Percentiles rank a stretch among this genome's conserved stretches.
phyloP scores from a whole-genome alignment of 768 basidiomycete genomes.

The Termitomyces sp. region DNA sequence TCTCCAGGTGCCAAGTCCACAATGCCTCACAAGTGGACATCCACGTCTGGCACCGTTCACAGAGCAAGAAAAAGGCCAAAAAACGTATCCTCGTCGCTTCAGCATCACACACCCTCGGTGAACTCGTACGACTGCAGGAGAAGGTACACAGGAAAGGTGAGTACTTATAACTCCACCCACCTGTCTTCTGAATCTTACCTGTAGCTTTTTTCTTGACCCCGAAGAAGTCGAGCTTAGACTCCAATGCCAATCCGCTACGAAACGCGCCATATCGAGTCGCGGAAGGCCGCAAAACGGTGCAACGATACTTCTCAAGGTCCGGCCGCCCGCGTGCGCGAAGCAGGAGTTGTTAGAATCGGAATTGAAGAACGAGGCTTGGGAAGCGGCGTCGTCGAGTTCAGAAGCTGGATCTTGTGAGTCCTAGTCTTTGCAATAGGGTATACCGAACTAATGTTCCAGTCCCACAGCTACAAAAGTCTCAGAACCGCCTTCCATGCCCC shows the following conservation, averaged over 20 bases:
- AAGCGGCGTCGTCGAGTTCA: constrained; percentile 10
- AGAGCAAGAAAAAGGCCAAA: constrained; percentile 63
- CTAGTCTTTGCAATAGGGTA: no score
- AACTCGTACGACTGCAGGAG: constrained; percentile 50
- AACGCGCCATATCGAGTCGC: constrained; percentile 28
- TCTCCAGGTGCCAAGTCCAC: constrained; percentile 38
- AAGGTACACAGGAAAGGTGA: constrained; percentile 36
- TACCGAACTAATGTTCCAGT: background rate
- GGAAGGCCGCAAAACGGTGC: constrained; percentile 45
- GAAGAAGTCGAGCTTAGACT: constrained; percentile 47
- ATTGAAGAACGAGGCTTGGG: constrained; percentile 1
- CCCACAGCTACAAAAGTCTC: constrained; percentile 16
- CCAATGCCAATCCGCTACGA: constrained; percentile 36
- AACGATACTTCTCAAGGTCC: constrained; percentile 26
- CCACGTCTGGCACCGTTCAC: constrained; percentile 55
- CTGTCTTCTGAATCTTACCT: background rate
- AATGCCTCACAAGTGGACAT: constrained; percentile 46
- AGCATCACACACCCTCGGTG: constrained; percentile 48
- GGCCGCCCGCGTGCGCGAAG: constrained; percentile 18
- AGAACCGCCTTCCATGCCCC: constrained; percentile 14
- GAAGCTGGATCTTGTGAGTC: constrained; percentile 16
- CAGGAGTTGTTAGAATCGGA: background rate
- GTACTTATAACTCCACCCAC: constrained; percentile 15
- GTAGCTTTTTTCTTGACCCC: constrained; percentile 3
- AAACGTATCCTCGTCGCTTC: constrained; percentile 55